Percentiles rank a stretch among this genome's conserved stretches.
These are phyloP conservation scores for Eutypella sp. DNA, from an alignment of 2,329 filamentous ascomycete genomes.

Conservation along the genomic window DNA sequence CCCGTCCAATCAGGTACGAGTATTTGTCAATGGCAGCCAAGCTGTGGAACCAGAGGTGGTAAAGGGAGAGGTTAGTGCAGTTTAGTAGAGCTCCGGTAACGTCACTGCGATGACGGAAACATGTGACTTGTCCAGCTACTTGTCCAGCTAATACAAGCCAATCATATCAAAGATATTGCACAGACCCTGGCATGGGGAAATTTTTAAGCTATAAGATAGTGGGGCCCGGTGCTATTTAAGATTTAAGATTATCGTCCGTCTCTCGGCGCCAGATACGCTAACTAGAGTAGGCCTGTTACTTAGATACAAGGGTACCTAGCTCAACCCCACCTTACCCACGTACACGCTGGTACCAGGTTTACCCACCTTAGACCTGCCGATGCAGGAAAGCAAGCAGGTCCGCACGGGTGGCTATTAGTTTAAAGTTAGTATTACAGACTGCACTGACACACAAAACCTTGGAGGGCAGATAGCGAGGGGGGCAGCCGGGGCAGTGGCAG, in stretches of 20 bases:
- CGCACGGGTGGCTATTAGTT: not conserved
- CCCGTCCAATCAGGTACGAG: conserved; percentile 22
- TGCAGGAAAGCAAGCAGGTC: too few species aligned
- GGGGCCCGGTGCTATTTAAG: not conserved
- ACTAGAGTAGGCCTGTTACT: not conserved
- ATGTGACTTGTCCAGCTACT: conserved; percentile 11
- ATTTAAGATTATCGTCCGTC: conserved; percentile 20
- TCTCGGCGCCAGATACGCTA: conserved; percentile 17
- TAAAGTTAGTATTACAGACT: not conserved
- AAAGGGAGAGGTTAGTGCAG: too few species aligned
- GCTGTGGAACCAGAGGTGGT: conserved; percentile 10
- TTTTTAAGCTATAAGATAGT: conserved; percentile 4
- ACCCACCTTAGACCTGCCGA: not conserved
- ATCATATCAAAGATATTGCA: conserved; percentile 17
- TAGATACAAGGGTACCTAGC: too few species aligned
- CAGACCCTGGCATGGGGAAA: conserved; percentile 2
- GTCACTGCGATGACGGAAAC: conserved; percentile 24
- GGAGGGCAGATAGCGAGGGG: not conserved
- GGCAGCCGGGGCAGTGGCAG: not conserved
- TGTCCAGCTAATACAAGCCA: conserved; percentile 14
- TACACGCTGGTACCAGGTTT: too few species aligned
- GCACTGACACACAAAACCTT: not conserved
- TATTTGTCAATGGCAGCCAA: conserved; percentile 17
- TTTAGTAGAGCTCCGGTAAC: conserved; percentile 24
- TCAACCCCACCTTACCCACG: too few species aligned